Conservation (phyloP, 306 rosid species). For the Trichosanthes cucumerina region DNA sequence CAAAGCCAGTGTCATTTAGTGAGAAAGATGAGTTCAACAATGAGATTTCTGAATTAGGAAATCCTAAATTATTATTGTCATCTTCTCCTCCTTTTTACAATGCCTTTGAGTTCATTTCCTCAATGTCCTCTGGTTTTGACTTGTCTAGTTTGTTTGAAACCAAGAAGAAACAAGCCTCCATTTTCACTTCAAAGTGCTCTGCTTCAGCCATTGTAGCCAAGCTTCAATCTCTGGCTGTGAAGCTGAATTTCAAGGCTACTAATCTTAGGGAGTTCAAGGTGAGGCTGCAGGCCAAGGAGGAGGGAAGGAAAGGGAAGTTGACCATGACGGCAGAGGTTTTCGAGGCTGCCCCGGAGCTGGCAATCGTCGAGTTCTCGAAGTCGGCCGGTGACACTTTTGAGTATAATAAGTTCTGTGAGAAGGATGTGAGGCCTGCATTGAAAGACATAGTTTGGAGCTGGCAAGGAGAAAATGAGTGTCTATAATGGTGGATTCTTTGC, state of each 20-base stretch:
- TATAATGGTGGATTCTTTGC: not conserved
- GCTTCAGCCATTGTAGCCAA: slow-evolving; percentile 39
- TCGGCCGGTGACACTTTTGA: slow-evolving; percentile 59
- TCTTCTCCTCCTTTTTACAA: slow-evolving; percentile 53
- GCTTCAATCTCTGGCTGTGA: slow-evolving; percentile 34
- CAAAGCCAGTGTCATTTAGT: slow-evolving; percentile 30
- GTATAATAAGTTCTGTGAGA: slow-evolving; percentile 57
- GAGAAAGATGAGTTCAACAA: slow-evolving; percentile 7
- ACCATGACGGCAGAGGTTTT: slow-evolving; percentile 48
- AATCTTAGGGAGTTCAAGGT: slow-evolving; percentile 45
- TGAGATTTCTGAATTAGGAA: slow-evolving; percentile 2
- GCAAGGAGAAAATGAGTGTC: slow-evolving; percentile 47
- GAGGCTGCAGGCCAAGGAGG: slow-evolving; percentile 40
- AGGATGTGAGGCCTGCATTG: slow-evolving; percentile 61
- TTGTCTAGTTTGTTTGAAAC: slow-evolving; percentile 63
- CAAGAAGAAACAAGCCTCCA: slow-evolving; percentile 35
- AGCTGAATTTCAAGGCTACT: slow-evolving; percentile 31
- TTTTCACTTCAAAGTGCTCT: slow-evolving; percentile 56
- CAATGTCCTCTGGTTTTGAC: slow-evolving; percentile 66
- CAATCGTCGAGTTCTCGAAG: slow-evolving; percentile 54
- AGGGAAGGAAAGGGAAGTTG: slow-evolving; percentile 73
- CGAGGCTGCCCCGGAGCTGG: slow-evolving; percentile 67
- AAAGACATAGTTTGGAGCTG: slow-evolving; percentile 90
- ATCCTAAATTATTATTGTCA: not conserved
- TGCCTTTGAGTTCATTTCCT: slow-evolving; percentile 69